Evolutionary conservation across 2,329 filamentous ascomycete genomes (phyloP).

Genomic region (Trichoderma citrinoviride): DNA sequence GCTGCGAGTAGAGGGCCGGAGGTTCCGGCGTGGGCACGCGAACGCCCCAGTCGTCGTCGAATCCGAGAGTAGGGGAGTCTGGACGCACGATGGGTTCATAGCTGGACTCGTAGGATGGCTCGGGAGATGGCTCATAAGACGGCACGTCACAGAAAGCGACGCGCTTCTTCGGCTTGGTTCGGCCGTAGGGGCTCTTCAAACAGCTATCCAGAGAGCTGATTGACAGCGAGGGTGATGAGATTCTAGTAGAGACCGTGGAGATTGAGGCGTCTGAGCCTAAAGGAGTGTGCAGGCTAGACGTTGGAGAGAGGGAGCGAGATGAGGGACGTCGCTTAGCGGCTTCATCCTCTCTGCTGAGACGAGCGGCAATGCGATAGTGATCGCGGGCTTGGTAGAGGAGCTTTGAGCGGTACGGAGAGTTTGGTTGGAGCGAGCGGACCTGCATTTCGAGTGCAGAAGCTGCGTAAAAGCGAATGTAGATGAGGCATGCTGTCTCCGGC

Average conservation of each 20-base stretch:
- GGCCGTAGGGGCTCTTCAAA: constrained; percentile 18
- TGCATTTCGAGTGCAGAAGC: constrained; percentile 58
- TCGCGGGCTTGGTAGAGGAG: constrained; percentile 51
- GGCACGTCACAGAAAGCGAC: constrained; percentile 39
- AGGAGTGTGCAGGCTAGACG: constrained; percentile 46
- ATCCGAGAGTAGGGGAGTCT: constrained; percentile 59
- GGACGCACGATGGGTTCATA: constrained; percentile 53
- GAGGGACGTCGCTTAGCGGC: constrained; percentile 39
- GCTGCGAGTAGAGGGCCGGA: constrained; percentile 19
- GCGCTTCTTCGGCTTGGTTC: constrained; percentile 39
- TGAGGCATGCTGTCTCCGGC: constrained; percentile 53
- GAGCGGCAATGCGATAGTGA: constrained; percentile 51
- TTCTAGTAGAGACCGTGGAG: constrained; percentile 42
- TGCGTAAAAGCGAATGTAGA: constrained; percentile 62
- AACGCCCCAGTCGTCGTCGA: constrained; percentile 46
- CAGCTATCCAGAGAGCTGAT: constrained; percentile 23
- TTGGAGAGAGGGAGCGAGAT: constrained; percentile 40
- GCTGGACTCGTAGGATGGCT: constrained; percentile 33
- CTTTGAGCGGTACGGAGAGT: constrained; percentile 45
- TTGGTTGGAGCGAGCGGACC: constrained; percentile 47
- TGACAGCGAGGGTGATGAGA: constrained; percentile 49
- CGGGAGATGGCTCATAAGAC: constrained; percentile 33
- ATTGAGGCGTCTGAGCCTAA: constrained; percentile 46
- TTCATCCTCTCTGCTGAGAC: constrained; percentile 48
- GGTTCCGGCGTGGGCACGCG: constrained; percentile 29